Percentiles rank a stretch among this genome's conserved stretches.
Conservation (phyloP, 257 asterid genomes). For the Ocimum tenuiflorum region DNA sequence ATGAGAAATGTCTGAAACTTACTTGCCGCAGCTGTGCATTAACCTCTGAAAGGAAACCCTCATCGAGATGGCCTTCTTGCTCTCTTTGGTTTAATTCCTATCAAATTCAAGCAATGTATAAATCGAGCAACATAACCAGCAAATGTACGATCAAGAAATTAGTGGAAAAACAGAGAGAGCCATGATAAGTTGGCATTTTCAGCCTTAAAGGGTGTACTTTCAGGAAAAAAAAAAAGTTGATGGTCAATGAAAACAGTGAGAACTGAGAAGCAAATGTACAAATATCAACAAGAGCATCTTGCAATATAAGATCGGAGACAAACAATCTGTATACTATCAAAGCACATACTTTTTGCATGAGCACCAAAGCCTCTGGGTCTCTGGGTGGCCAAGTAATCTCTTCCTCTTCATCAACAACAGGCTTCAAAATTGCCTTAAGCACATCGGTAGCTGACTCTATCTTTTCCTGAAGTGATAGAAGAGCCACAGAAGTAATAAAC, state of each 20-base stretch:
- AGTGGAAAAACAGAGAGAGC: conserved; percentile 4
- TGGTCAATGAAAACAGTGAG: conserved; percentile 5
- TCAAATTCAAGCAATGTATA: conserved; percentile 23
- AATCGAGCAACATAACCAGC: not conserved
- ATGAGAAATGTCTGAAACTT: conserved; percentile 23
- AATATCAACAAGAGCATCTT: not conserved
- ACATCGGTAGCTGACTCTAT: conserved; percentile 87
- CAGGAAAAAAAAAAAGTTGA: not conserved
- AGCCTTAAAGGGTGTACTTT: not conserved
- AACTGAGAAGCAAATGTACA: not conserved
- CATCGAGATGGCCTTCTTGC: conserved; percentile 92
- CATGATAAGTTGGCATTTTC: conserved; percentile 2
- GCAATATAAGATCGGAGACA: not conserved
- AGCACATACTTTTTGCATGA: conserved; percentile 69
- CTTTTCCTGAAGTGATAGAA: conserved; percentile 53
- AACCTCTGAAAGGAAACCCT: conserved; percentile 92
- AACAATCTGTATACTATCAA: not conserved
- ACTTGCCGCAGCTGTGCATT: conserved; percentile 89
- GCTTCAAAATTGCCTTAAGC: conserved; percentile 71
- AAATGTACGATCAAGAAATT: not conserved
- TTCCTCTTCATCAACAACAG: conserved; percentile 58
- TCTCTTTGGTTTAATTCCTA: conserved; percentile 83
- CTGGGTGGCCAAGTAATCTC: conserved; percentile 88
- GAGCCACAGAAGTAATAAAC: conserved; percentile 13
- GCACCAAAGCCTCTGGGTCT: conserved; percentile 61